Evolutionary conservation across 306 rosid genomes (phyloP), one percentile per base, ranked within the genome.

Genomic region (Lablab purpureus): DNA sequence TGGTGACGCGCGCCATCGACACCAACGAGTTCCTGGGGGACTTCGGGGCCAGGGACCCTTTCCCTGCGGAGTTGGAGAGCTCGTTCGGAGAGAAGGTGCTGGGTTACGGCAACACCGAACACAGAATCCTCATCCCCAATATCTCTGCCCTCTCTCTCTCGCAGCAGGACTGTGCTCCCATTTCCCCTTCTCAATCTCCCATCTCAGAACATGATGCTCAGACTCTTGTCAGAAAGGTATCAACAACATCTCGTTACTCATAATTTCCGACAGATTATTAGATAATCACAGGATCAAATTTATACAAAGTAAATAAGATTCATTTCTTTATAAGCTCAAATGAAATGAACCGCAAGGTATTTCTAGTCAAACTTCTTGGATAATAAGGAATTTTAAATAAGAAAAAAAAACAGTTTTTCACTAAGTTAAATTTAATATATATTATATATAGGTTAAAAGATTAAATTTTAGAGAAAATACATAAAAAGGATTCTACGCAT

Each of bases 21-120:
- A 0, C 1, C 10, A 30, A 18, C 13, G 91, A 91, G 63, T 46
- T 73, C 72, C 30, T 93, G 22, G 97, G 97, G 0, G 99, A 94
- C 43, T 91, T 87, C 49, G 99, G 99, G 2, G 97, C 92, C 4
- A 81, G 99, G 66, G 99, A 92, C 83, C 99, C 99, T 0, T 94
- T 87, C 66, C 97, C 97, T 0, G 99, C 94, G 9, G 99, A 94
- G 62, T 0, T 94, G 30, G 99, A 85, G 7, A 94, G 99, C 21
- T 2, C 62, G 3, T 94, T 94, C 68, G 97, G 84, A 4, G 97
- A 94, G 4, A 94, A 92, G 75, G 99, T 94, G 37, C 37, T 92
- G 7, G 95, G 99, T 21, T 76, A 15, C 28, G 2, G 0, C 1
- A 37, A 56, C 84, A 92, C 97, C 0, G 95, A 94, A 55, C 99